phyloP scores from a whole-genome alignment of 306 rosid species.

The Fagus sylvatica region DNA sequence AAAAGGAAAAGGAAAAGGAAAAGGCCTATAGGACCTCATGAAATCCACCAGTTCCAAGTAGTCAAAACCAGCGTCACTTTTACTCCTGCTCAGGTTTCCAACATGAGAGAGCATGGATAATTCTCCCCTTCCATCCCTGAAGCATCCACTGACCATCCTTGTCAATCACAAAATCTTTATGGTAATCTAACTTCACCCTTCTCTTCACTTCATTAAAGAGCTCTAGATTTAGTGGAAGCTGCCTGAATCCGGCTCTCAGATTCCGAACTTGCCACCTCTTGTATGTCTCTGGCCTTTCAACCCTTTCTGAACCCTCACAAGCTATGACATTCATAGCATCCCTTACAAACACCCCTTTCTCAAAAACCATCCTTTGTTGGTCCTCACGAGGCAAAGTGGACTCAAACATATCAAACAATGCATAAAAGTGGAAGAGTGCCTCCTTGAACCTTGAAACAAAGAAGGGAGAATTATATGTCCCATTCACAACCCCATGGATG shows the following conservation, averaged over 20 bases:
- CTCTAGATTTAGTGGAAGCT: constrained; percentile 37
- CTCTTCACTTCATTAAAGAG: constrained; percentile 21
- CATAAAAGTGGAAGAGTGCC: constrained; percentile 54
- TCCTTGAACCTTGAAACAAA: constrained; percentile 62
- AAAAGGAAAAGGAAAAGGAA: too few relatives aligned
- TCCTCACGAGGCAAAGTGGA: constrained; percentile 37
- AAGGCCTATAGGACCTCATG: too few relatives aligned
- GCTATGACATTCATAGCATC: constrained; percentile 58
- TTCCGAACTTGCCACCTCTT: constrained; percentile 62
- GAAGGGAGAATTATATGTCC: constrained; percentile 69
- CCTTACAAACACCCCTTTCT: constrained; percentile 43
- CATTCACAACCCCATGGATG: constrained; percentile 44
- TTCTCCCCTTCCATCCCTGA: constrained; percentile 74
- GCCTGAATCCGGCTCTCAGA: constrained; percentile 45
- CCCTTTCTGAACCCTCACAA: constrained; percentile 64
- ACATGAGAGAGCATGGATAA: constrained; percentile 54
- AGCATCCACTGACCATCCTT: constrained; percentile 57
- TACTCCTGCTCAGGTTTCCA: constrained; percentile 59
- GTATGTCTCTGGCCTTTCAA: constrained; percentile 69
- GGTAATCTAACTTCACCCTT: constrained; percentile 39
- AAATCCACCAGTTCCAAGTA: too few relatives aligned
- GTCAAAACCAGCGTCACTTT: too few relatives aligned
- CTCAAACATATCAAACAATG: constrained; percentile 57
- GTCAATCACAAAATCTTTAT: constrained; percentile 50
- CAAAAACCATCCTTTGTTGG: constrained; percentile 52